Evolutionary conservation across 305 asterid genomes (phyloP).

Genomic region (Solanum hybrid): DNA sequence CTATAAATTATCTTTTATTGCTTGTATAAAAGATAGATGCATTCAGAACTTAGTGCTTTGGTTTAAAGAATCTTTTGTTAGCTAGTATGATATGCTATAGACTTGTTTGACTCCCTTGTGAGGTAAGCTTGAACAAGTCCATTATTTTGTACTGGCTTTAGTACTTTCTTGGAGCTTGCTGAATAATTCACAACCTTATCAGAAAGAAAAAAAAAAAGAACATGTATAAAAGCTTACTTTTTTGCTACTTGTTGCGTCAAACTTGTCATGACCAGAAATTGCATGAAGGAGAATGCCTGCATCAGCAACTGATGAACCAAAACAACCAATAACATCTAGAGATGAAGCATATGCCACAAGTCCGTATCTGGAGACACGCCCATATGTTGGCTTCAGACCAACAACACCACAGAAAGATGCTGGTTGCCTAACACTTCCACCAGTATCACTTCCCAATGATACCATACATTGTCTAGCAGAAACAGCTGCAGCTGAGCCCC

Average conservation of each 20-base stretch:
- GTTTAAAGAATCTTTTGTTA: neutral
- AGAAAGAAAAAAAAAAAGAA: neutral
- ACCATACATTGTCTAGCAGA: conserved; percentile 95
- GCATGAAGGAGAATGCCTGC: conserved; percentile 72
- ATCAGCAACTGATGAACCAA: conserved; percentile 93
- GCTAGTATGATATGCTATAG: neutral
- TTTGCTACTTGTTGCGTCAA: conserved; percentile 83
- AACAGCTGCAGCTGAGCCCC: conserved; percentile 97
- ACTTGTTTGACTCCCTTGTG: neutral
- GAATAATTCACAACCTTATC: neutral
- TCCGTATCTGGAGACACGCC: conserved; percentile 94
- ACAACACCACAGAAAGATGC: conserved; percentile 96
- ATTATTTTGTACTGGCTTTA: neutral
- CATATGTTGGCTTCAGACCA: conserved; percentile 93
- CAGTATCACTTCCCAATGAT: conserved; percentile 92
- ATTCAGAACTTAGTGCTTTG: neutral
- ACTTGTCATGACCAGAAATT: conserved; percentile 76
- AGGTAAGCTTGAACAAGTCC: neutral
- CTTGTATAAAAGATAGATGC: neutral
- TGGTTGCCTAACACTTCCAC: conserved; percentile 98
- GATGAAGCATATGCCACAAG: conserved; percentile 96
- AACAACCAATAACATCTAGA: conserved; percentile 91
- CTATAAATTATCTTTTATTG: neutral
- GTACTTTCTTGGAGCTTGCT: neutral
- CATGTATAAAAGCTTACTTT: conserved; percentile 27